Percentiles rank a stretch among this genome's conserved stretches.
phyloP scores from a whole-genome alignment of 2,329 filamentous ascomycete genomes.

The Coccinonectria pachysandricola region DNA sequence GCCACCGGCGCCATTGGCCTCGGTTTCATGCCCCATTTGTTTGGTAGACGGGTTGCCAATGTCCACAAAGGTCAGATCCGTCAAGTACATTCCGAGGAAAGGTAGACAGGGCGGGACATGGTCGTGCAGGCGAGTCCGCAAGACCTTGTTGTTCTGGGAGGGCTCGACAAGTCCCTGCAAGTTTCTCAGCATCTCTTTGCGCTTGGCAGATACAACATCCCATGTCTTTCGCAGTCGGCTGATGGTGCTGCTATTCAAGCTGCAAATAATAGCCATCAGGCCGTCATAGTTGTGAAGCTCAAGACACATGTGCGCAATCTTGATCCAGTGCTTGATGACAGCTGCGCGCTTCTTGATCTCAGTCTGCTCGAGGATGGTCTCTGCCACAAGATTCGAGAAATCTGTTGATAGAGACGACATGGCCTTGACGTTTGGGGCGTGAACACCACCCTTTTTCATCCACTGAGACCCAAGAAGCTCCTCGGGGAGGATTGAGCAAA shows the following conservation, averaged over 20 bases:
- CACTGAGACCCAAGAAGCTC: constrained; percentile 87
- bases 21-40: constrained; percentile 46
- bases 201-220: constrained; percentile 78
- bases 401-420: constrained; percentile 92
- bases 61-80: constrained; percentile 91
- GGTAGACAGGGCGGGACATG: constrained; percentile 88
- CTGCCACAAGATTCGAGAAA: constrained; percentile 82
- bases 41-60: constrained; percentile 85
- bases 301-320: constrained; percentile 76
- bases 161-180: constrained; percentile 82
- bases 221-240: constrained; percentile 81
- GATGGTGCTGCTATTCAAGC: constrained; percentile 84
- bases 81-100: constrained; percentile 93
- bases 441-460: constrained; percentile 75
- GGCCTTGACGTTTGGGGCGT: constrained; percentile 81
- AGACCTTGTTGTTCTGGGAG: constrained; percentile 78
- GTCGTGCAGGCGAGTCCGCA: constrained; percentile 73
- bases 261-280: constrained; percentile 94
- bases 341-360: constrained; percentile 86
- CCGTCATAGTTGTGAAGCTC: constrained; percentile 94
- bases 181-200: constrained; percentile 66
- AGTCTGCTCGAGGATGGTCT: constrained; percentile 79
- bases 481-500: constrained; percentile 83
- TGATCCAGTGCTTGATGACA: constrained; percentile 97
- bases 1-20: constrained; percentile 53